Evolutionary conservation across 345 rosid species (phyloP), one percentile per base, ranked within the genome.

Genomic region (Melastoma malabathricum): DNA sequence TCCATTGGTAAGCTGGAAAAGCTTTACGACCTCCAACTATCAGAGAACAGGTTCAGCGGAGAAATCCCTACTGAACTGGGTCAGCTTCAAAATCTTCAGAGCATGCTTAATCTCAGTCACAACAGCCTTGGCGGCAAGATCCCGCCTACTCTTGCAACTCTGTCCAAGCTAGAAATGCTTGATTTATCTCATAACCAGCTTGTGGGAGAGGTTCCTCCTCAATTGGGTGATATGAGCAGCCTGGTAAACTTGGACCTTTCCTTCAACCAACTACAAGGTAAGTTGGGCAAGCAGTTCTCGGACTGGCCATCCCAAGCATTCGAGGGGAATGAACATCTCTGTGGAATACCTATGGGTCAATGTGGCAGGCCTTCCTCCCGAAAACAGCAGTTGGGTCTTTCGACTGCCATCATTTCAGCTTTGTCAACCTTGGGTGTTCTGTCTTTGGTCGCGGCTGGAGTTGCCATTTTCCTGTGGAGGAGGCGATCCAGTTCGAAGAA

Each of bases 251-350:
- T 92, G 15, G 64, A 84, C 55, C 74, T 92, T 55, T 84, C 98
- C 18, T 81, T 56, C 64, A 92, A 92, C 71, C 67, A 70, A 44
- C 77, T 92, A 27, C 60, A 64, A 57, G 98, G 98, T 0, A 77
- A 79, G 46, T 73, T 92, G 41, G 75, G 72, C 71, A 75, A 80
- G 63, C 81, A 56, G 56, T 77, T 87, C 59, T 76, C 82, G 12
- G 83, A 67, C 55, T 92, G 97, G 97, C 87, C 93, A n/a, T 77
- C 75, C 13, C 77, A 75, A 16, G 63, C 80, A 9, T 92, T 92
- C 55, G 43, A 60, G 60, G 95, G 94, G 25, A 92, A 92, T 64
- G 39, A 54, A 44, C 66, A 44, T 38, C 97, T 92, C 9, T 92
- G 98, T 27, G 93, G 98, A 47, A 72, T 69, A 56, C 93, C 97